phyloP scores from a whole-genome alignment of 805 yeast species.

The Saccharomycopsis fermentans region DNA sequence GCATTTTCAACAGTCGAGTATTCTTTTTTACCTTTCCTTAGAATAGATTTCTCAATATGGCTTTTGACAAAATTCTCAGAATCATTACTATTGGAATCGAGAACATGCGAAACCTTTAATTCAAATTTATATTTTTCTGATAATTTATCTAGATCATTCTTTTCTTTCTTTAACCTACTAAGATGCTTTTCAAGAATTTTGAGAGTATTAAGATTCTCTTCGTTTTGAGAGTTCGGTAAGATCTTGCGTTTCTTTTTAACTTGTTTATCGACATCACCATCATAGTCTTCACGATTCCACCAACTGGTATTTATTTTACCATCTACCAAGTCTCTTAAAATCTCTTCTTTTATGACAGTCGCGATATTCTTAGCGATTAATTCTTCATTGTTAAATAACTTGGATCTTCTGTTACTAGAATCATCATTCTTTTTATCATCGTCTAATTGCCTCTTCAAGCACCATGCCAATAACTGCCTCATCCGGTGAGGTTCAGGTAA shows the following conservation, averaged over 20 bases:
- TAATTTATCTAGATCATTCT: constrained; percentile 34
- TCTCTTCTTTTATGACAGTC: constrained; percentile 52
- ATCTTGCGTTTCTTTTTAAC: constrained; percentile 19
- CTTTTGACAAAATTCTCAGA: neutral
- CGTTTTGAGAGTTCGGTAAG: constrained; percentile 53
- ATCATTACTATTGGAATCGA: neutral
- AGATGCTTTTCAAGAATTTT: constrained; percentile 37
- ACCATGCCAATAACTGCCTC: constrained; percentile 63
- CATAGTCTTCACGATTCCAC: constrained; percentile 38
- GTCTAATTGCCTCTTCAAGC: constrained; percentile 39
- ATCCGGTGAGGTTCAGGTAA: constrained; percentile 66
- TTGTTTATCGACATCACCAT: constrained; percentile 22
- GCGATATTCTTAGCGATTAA: constrained; percentile 41
- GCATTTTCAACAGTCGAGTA: neutral
- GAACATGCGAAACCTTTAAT: neutral
- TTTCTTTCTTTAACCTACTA: constrained; percentile 35
- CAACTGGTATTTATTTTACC: constrained; percentile 59
- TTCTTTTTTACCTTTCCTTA: neutral
- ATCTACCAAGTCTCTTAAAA: constrained; percentile 45
- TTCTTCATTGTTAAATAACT: constrained; percentile 22
- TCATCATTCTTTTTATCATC: constrained; percentile 21
- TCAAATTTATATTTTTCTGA: neutral
- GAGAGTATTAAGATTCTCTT: constrained; percentile 38
- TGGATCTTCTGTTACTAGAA: constrained; percentile 20
- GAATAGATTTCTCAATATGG: neutral